Evolutionary conservation across 73 alveolate species (phyloP), one percentile per base, ranked within the genome.

Genomic region (Paramecium sonneborni): DNA sequence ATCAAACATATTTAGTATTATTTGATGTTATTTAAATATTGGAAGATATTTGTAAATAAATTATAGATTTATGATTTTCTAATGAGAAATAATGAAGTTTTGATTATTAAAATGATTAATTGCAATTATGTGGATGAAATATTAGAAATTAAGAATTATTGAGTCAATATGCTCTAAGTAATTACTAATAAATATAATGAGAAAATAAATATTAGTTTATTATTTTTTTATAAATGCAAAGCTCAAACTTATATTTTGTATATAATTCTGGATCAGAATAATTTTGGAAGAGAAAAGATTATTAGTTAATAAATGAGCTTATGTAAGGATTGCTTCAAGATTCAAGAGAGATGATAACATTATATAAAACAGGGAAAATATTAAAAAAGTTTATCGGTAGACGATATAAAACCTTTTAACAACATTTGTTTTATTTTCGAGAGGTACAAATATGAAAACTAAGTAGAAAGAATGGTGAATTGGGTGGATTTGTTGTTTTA

Each of bases 171-270:
- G 57, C 57, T 46, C 24, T 46, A 46, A 12, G 9, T 46, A 46
- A 46, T 46, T 52, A 52, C 68, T 52, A 52, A 15, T 20, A 52
- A 48, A 52, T 18, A 52, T 9, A 52, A 18, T 52, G 68, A 52
- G 68, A 52, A 52, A 52, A 52, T 52, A 52, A n/a, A 52, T 52
- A 52, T n/a, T 52, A 52, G 68, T 52, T 52, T 52, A 72, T 72
- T 72, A 35, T 38, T 79, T 76, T 18, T 24, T 79, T 79, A 37
- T 41, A 15, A 30, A 79, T 79, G 90, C 55, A 79, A 79, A 79
- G 74, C 90, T 79, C 90, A 79, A 79, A 79, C 90, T 79, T 79
- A 79, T 79, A 30, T 43, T 79, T 79, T 41, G 34, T 46, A 26
- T 79, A 26, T 46, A 79, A 79, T 43, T 24, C 90, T 79, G 44